Base-by-base conservation (phyloP, 768 basidiomycete genomes). In the Suillus subaureus region DNA sequence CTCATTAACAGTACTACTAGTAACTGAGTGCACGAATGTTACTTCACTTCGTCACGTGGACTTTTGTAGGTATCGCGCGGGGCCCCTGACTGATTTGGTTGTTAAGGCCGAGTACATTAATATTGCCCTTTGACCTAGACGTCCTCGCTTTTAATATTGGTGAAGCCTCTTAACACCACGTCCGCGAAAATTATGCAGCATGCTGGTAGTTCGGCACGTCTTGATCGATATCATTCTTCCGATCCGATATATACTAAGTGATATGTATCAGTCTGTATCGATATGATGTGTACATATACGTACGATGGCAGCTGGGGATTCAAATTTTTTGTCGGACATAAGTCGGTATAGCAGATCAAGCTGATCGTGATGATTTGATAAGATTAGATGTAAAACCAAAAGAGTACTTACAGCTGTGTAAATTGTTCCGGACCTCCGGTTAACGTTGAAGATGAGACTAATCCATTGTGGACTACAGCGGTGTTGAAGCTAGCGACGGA, bases 351-450 rank as follows among this genome's bases (percentile, higher is more conserved):
- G 28, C 28, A 54, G 5, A 54, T 54, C 28, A 18, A 15, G 23
- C 49, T 54, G 52, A 54, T 54, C 52, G 31, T 54, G 52, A 60
- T 60, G 57, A 21, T 11, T 12, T 42, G 58, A 60, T 60, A 60
- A 60, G 58, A 60, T 60, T 60, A 60, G 58, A 42, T 58, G 23
- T n/a, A 13, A 12, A 35, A 58, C 57, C 12, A 28, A 60, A 60
- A 58, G 40, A 40, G 57, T 11, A 37, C 42, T 42, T 18, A 18
- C 18, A 13, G n/a, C 39, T 40, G 39, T 40, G 39, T 23, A n/a
- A 18, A 56, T 37, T 13, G 56, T 23, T 57, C 55, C n/a, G n/a
- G n/a, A n/a, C n/a, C n/a, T n/a, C n/a, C 55, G 55, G 56, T 40
- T 40, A 40, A 40, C 40, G 9, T 37, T 33, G 33, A 56, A 35